Conservation (phyloP, 2,329 filamentous ascomycete genomes). For the Aspergillus aculeatinus region DNA sequence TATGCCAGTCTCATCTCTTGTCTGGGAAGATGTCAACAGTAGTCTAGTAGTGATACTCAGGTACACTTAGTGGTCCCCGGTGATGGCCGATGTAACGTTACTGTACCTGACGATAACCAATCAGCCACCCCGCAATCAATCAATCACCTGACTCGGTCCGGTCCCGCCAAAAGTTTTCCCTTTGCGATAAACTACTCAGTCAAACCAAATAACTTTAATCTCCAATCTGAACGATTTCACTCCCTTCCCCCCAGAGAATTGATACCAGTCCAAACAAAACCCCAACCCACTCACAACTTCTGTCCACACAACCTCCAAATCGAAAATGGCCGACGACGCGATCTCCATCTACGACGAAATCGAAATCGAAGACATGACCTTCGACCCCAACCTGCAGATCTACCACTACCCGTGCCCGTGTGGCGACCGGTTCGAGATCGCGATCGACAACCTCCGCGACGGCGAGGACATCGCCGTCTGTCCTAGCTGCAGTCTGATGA, state of each 20-base stretch:
- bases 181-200: conserved; percentile 8
- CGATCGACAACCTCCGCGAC: conserved; percentile 78
- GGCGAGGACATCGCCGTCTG: conserved; percentile 95
- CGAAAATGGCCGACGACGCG: conserved; percentile 61
- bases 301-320: neutral
- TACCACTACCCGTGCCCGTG: conserved; percentile 98
- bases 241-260: neutral
- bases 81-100: neutral
- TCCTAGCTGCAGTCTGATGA: conserved; percentile 96
- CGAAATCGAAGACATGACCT: conserved; percentile 98
- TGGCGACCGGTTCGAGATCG: conserved; percentile 93
- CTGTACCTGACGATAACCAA: neutral
- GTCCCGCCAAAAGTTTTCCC: conserved; percentile 26
- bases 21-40: too few species aligned
- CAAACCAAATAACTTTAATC: neutral
- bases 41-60: neutral
- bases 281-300: neutral
- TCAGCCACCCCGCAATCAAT: conserved; percentile 12
- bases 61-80: neutral
- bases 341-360: conserved; percentile 92
- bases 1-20: too few species aligned
- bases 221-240: neutral
- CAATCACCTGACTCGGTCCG: conserved; percentile 28
- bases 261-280: neutral
- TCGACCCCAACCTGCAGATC: conserved; percentile 74